These are phyloP conservation scores for Stagonosporopsis tanaceti DNA, from an alignment of 2,329 filamentous ascomycete species.

Conservation along the genomic window DNA sequence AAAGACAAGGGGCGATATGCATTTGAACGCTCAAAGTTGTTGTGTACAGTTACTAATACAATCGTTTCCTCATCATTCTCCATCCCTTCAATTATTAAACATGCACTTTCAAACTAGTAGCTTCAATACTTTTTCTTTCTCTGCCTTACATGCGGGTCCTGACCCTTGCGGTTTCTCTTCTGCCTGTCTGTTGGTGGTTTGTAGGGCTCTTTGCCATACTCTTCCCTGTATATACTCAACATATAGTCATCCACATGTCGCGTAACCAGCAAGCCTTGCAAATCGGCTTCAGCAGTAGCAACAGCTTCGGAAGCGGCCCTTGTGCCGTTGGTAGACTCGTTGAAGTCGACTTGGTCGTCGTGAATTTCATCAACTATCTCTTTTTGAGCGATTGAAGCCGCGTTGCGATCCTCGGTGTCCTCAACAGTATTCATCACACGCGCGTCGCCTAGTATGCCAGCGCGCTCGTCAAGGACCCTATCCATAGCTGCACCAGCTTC, in stretches of 20 bases:
- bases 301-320: constrained; percentile 30
- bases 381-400: constrained; percentile 85
- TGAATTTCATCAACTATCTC: constrained; percentile 73
- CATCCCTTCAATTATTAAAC: background rate
- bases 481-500: constrained; percentile 86
- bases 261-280: constrained; percentile 27
- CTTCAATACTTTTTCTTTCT: constrained; percentile 40
- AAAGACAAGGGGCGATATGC: background rate
- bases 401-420: constrained; percentile 88
- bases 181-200: constrained; percentile 43
- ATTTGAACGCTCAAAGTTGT: background rate
- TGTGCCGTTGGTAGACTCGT: constrained; percentile 41
- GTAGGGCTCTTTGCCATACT: constrained; percentile 46
- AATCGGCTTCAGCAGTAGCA: constrained; percentile 23
- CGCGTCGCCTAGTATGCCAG: constrained; percentile 63
- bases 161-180: constrained; percentile 40
- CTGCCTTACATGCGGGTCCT: constrained; percentile 42
- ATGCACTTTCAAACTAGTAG: background rate
- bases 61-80: constrained; percentile 1
- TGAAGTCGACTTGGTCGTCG: constrained; percentile 55
- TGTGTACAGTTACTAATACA: constrained; percentile 18
- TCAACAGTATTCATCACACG: constrained; percentile 87
- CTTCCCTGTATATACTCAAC: constrained; percentile 39
- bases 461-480: constrained; percentile 75
- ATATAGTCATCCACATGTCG: constrained; percentile 50